Evolutionary conservation across 306 rosid species (phyloP).

Genomic region (Quercus ilex): DNA sequence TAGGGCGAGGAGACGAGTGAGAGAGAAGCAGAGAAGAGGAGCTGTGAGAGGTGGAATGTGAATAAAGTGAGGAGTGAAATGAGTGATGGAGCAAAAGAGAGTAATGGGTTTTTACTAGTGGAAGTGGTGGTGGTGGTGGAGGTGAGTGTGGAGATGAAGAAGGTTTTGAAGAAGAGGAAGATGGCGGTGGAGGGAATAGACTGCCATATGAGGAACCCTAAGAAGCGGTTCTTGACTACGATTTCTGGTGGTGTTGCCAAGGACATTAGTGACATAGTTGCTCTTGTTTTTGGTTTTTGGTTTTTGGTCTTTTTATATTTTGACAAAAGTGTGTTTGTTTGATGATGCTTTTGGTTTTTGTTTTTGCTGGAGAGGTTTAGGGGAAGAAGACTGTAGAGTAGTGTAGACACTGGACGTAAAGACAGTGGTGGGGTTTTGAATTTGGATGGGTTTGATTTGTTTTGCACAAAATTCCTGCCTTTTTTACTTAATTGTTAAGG

Average conservation of each 20-base stretch:
- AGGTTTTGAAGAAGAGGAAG: slow-evolving; percentile 44
- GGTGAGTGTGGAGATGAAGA: slow-evolving; percentile 24
- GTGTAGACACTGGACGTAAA: no score
- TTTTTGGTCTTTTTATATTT: not conserved
- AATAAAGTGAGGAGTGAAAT: slow-evolving; percentile 35
- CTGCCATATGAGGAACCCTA: slow-evolving; percentile 86
- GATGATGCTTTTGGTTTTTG: not conserved
- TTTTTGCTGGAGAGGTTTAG: not conserved
- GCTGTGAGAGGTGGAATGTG: slow-evolving; percentile 57
- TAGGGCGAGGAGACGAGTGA: slow-evolving; percentile 56
- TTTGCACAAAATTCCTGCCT: not conserved
- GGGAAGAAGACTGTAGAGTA: not conserved
- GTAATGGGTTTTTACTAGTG: slow-evolving; percentile 15
- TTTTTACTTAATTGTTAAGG: not conserved
- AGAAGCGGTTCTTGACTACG: slow-evolving; percentile 55
- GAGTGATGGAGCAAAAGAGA: slow-evolving; percentile 32
- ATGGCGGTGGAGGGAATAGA: slow-evolving; percentile 70
- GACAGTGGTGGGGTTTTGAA: not conserved
- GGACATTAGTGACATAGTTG: not conserved
- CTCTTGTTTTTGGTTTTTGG: not conserved
- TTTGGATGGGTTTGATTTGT: not conserved
- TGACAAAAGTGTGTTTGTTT: not conserved
- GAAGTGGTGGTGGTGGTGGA: not conserved
- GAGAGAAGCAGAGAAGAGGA: slow-evolving; percentile 69
- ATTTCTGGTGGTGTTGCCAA: slow-evolving; percentile 26